Evolutionary conservation across 2,329 filamentous ascomycete species (phyloP), one percentile per base, ranked within the genome.

Genomic region (Neonectria sp.): DNA sequence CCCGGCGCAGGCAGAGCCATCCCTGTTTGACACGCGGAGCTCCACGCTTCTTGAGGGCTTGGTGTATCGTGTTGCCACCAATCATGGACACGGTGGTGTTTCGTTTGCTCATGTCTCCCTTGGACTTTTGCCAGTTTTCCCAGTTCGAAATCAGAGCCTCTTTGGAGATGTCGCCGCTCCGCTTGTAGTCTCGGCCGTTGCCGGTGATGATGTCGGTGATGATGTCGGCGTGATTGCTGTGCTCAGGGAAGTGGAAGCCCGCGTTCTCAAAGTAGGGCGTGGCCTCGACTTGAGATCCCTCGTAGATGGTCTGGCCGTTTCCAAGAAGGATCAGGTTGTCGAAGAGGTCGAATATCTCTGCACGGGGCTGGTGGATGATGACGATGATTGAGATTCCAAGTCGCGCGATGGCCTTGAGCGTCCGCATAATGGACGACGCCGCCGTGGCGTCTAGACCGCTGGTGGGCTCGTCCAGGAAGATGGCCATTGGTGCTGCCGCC

Each of bases 121-220:
- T 62, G 24, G 48, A 37, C 31, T 79, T 67, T 1, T 76, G 77
- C 2, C 74, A 80, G n/a, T 68, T 65, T 1, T 74, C 71, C 87
- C 86, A 89, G 71, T 86, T 74, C 0, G 82, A 78, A 29, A 89
- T 88, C 29, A 89, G 79, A 9, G 80, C 73, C n/a, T 85, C 80
- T 33, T 85, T 85, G 37, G 82, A 83, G 31, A 85, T 81, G 45
- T 87, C 83, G 5, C 84, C 85, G 0, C 72, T 74, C 4, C 67
- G 71, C 68, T 87, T 86, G 77, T 89, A 89, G 13, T 80, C 74
- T 15, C 82, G 79, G 1, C 88, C 87, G 68, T 89, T 86, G 3
- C 88, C 88, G 0, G 87, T 88, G 71, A 90, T 86, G 69, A 90
- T 90, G 60, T 91, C 88, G n/a, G 88, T 88, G 27, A 90, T 82